Evolutionary conservation across 441 rosid species (phyloP).

Genomic region (Cnidoscolus chayamansa): DNA sequence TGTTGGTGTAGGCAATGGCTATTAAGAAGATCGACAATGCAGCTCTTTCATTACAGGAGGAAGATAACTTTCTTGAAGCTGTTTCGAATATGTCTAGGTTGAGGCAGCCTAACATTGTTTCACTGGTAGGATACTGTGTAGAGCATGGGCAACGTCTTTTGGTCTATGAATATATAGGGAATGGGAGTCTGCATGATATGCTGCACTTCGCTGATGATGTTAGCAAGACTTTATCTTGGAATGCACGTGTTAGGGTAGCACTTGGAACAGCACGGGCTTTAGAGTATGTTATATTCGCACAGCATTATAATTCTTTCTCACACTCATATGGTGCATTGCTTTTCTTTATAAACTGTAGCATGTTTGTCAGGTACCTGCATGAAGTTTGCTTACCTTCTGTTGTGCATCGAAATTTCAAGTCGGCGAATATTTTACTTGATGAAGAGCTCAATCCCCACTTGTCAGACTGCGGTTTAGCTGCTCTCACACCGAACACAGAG

Average conservation of each 20-base stretch:
- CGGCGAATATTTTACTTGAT: slow-evolving; percentile 88
- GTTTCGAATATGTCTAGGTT: slow-evolving; percentile 84
- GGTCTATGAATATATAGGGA: slow-evolving; percentile 66
- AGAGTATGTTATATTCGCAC: slow-evolving; percentile 59
- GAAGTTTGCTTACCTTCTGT: slow-evolving; percentile 93
- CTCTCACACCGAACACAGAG: slow-evolving; percentile 80
- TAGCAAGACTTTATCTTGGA: slow-evolving; percentile 70
- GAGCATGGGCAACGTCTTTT: slow-evolving; percentile 96
- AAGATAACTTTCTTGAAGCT: slow-evolving; percentile 86
- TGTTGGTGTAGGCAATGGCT: slow-evolving; percentile 58
- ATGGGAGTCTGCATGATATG: slow-evolving; percentile 75
- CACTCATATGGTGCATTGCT: neutral
- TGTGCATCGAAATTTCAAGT: slow-evolving; percentile 93
- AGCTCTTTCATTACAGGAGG: slow-evolving; percentile 84
- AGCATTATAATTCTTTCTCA: slow-evolving; percentile 14
- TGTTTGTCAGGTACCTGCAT: slow-evolving; percentile 72
- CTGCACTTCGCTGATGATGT: slow-evolving; percentile 74
- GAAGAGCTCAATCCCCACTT: slow-evolving; percentile 90
- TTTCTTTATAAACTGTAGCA: slow-evolving; percentile 18
- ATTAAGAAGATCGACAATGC: slow-evolving; percentile 90
- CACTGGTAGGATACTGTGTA: slow-evolving; percentile 76
- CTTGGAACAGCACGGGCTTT: slow-evolving; percentile 94
- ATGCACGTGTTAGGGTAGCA: slow-evolving; percentile 94
- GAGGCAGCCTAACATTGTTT: slow-evolving; percentile 86
- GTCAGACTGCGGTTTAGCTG: slow-evolving; percentile 94